Conservation (phyloP, 306 rosid genomes). For the Crataegus laevigata region DNA sequence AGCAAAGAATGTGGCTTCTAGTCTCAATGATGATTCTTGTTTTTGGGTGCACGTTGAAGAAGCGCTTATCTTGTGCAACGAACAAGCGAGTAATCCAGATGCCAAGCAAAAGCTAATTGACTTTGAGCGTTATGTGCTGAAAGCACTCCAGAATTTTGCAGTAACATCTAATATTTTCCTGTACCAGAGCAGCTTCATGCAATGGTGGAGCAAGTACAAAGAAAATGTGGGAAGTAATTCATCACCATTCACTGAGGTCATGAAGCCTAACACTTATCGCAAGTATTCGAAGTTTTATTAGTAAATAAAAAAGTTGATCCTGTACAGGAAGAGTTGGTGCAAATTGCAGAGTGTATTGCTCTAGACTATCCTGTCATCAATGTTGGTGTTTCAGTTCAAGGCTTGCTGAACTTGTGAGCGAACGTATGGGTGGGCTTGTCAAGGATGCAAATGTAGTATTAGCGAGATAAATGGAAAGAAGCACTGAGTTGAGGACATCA, state of each 20-base stretch:
- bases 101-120: too few species aligned
- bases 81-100: too few species aligned
- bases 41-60: slow-evolving; percentile 71
- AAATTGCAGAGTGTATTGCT: too few species aligned
- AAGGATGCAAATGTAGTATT: slow-evolving; percentile 74
- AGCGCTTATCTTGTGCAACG: too few species aligned
- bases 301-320: too few species aligned
- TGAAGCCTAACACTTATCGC: slow-evolving; percentile 13
- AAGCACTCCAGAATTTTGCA: too few species aligned
- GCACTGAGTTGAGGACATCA: slow-evolving; percentile 69
- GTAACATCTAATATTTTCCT: slow-evolving; percentile 33
- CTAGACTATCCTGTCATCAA: too few species aligned
- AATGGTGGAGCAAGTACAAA: slow-evolving; percentile 50
- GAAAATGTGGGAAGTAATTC: slow-evolving; percentile 6
- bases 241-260: slow-evolving; percentile 22
- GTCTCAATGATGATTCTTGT: slow-evolving; percentile 57
- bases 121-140: too few species aligned
- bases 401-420: slow-evolving; percentile 28
- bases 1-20: slow-evolving; percentile 14
- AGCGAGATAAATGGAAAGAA: slow-evolving; percentile 83
- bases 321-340: too few species aligned
- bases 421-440: slow-evolving; percentile 94
- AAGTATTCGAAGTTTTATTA: too few species aligned
- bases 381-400: slow-evolving; percentile 1
- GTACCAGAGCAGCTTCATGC: slow-evolving; percentile 43